Evolutionary conservation across 495 filamentous ascomycete species (phyloP).

Genomic region (Lasiosphaeria miniovina): DNA sequence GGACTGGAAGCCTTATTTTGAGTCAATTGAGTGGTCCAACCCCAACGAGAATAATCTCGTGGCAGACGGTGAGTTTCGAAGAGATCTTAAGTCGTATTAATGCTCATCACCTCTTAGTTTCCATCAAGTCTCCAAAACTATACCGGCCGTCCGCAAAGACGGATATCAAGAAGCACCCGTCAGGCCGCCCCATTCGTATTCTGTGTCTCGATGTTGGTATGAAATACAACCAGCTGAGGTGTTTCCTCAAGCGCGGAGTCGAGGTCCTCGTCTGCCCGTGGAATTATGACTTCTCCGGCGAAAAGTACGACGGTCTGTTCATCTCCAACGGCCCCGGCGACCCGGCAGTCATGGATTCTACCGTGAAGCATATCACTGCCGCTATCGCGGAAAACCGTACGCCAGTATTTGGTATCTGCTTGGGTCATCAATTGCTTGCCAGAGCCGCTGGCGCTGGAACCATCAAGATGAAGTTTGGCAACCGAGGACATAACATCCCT

Average conservation of each 20-base stretch:
- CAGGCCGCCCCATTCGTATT: constrained; percentile 78
- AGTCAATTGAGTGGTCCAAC: constrained; percentile 80
- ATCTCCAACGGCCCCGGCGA: constrained; percentile 97
- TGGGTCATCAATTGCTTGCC: constrained; percentile 92
- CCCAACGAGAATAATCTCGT: constrained; percentile 91
- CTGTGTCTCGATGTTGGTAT: constrained; percentile 93
- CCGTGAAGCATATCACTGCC: constrained; percentile 69
- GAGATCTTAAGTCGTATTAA: constrained; percentile 10
- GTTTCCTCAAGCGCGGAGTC: constrained; percentile 84
- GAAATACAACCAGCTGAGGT: constrained; percentile 96
- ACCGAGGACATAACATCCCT: constrained; percentile 97
- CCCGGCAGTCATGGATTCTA: constrained; percentile 73
- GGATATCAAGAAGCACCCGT: constrained; percentile 69
- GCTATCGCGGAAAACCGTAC: constrained; percentile 71
- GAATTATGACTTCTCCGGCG: constrained; percentile 85
- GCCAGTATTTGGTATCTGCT: constrained; percentile 93
- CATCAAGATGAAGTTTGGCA: constrained; percentile 97
- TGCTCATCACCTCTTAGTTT: constrained; percentile 61
- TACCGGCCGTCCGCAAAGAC: constrained; percentile 66
- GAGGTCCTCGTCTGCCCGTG: constrained; percentile 94
- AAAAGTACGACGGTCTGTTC: constrained; percentile 92
- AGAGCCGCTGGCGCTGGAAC: constrained; percentile 86
- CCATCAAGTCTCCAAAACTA: constrained; percentile 74
- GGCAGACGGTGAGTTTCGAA: constrained; percentile 73
- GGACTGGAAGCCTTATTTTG: constrained; percentile 67